Evolutionary conservation across 23 red algal species (phyloP).

Genomic region (Gracilaria gracilis): DNA sequence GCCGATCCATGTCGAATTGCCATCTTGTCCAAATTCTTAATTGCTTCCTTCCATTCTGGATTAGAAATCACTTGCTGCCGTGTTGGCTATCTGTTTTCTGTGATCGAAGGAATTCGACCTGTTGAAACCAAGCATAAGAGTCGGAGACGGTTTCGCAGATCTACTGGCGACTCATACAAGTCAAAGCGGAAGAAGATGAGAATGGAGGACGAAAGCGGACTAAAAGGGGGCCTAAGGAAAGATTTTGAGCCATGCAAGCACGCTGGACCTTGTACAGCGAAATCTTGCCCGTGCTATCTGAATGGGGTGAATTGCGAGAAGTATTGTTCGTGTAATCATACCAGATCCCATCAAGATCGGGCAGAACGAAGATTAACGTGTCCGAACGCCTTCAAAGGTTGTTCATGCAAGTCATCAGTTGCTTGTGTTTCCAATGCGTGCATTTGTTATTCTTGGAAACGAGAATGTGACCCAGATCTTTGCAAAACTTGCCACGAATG

Average conservation of each 20-base stretch:
- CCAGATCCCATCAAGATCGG: constrained; percentile 16
- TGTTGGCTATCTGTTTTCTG: constrained; percentile 20
- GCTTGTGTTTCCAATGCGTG: constrained; percentile 78
- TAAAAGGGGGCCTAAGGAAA: constrained; percentile 31
- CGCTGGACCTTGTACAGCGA: constrained; percentile 62
- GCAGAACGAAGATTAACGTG: constrained; percentile 41
- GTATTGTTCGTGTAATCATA: constrained; percentile 82
- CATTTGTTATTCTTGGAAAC: constrained; percentile 81
- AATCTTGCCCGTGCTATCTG: constrained; percentile 76
- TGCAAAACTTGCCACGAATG: constrained; percentile 74
- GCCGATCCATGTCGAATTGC: constrained; percentile 61
- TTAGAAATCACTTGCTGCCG: constrained; percentile 42
- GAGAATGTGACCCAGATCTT: constrained; percentile 94
- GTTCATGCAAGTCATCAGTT: constrained; percentile 45
- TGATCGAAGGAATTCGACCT: constrained; percentile 5
- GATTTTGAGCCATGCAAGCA: constrained; percentile 85
- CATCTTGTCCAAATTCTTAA: constrained; percentile 12
- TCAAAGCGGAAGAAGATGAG: constrained; percentile 38
- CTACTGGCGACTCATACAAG: neutral
- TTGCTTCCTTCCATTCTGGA: neutral
- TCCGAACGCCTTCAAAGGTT: constrained; percentile 61
- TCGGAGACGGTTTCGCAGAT: constrained; percentile 9
- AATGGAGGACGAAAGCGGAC: constrained; percentile 29
- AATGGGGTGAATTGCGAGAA: constrained; percentile 84
- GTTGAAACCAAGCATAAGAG: constrained; percentile 4